These are phyloP conservation scores for Trichoderma cornu-damae DNA, from an alignment of 2,329 filamentous ascomycete genomes.

Conservation along the genomic window DNA sequence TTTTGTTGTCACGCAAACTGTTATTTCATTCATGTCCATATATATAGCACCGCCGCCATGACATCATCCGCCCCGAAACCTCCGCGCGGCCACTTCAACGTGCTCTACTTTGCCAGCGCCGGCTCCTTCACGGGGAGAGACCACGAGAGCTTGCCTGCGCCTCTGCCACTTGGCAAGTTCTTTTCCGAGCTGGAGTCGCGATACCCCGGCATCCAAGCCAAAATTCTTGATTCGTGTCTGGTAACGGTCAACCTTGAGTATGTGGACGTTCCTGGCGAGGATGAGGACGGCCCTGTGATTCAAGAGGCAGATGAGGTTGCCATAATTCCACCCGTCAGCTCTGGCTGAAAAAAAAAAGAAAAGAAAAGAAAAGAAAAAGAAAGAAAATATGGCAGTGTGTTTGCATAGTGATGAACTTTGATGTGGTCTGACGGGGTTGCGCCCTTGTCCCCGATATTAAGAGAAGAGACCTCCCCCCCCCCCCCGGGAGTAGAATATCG, in stretches of 20 bases:
- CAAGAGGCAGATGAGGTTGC: conserved; percentile 75
- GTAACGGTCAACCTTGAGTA: conserved; percentile 79
- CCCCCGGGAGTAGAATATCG: not conserved
- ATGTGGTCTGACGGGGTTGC: not conserved
- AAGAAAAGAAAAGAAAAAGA: too few species aligned
- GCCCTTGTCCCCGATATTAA: not conserved
- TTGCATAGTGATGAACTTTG: not conserved
- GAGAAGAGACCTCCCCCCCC: not conserved
- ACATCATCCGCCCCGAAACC: conserved; percentile 42
- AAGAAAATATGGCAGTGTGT: not conserved
- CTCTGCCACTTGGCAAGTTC: conserved; percentile 56
- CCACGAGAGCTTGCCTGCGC: conserved; percentile 60
- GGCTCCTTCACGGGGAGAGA: conserved; percentile 65
- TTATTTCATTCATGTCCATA: not conserved
- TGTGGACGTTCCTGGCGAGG: conserved; percentile 58
- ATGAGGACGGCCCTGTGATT: conserved; percentile 43
- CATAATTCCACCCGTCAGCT: conserved; percentile 83
- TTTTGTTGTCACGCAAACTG: not conserved
- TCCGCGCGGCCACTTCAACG: conserved; percentile 63
- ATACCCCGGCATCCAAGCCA: conserved; percentile 64
- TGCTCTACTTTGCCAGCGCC: conserved; percentile 78
- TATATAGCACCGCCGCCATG: too few species aligned
- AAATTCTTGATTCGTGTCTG: conserved; percentile 66
- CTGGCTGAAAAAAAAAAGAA: too few species aligned
- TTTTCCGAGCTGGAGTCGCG: conserved; percentile 62